phyloP scores from a whole-genome alignment of 2,329 filamentous ascomycete genomes.

The Phyllosticta capitalensis region DNA sequence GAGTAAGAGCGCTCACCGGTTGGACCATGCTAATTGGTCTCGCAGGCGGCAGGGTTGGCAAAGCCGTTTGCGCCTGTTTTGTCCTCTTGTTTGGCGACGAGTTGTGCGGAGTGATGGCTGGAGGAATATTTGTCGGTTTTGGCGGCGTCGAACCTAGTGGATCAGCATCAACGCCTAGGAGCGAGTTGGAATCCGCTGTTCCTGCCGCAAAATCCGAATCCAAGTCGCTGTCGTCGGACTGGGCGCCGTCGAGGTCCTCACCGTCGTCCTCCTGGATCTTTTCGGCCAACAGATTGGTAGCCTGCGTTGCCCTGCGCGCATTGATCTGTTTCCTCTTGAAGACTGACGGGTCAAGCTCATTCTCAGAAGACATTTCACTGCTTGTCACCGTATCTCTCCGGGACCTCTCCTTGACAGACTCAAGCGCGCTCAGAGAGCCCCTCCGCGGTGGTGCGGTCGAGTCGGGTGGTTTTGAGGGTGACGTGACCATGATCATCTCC shows the following conservation, averaged over 20 bases:
- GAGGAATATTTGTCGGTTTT: constrained; percentile 32
- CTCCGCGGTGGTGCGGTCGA: constrained; percentile 40
- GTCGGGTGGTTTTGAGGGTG: constrained; percentile 42
- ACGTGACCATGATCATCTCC: constrained; percentile 47
- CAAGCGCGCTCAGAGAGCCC: constrained; percentile 62
- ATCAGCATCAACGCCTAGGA: constrained; percentile 56
- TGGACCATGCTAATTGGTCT: constrained; percentile 62
- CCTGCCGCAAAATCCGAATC: constrained; percentile 31
- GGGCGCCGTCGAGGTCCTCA: constrained; percentile 30
- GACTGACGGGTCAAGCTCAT: constrained; percentile 60
- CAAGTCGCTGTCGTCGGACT: constrained; percentile 30
- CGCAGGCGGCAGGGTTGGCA: constrained; percentile 61
- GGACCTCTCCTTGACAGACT: constrained; percentile 59
- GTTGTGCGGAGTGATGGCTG: constrained; percentile 31
- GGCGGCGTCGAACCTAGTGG: constrained; percentile 46
- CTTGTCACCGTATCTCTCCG: constrained; percentile 70
- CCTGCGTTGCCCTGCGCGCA: constrained; percentile 47
- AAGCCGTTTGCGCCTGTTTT: constrained; percentile 41
- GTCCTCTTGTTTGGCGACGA: constrained; percentile 53
- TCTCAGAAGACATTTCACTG: constrained; percentile 75
- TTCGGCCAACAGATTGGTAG: constrained; percentile 44
- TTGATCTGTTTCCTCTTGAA: constrained; percentile 57
- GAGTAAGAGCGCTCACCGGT: constrained; percentile 61
- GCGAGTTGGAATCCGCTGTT: constrained; percentile 54
- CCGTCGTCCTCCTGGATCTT: constrained; percentile 36